Percentiles rank a stretch among this genome's conserved stretches.
Evolutionary conservation across 1,284 basidiomycete genomes (phyloP).

Genomic region (Flammula alnicola): DNA sequence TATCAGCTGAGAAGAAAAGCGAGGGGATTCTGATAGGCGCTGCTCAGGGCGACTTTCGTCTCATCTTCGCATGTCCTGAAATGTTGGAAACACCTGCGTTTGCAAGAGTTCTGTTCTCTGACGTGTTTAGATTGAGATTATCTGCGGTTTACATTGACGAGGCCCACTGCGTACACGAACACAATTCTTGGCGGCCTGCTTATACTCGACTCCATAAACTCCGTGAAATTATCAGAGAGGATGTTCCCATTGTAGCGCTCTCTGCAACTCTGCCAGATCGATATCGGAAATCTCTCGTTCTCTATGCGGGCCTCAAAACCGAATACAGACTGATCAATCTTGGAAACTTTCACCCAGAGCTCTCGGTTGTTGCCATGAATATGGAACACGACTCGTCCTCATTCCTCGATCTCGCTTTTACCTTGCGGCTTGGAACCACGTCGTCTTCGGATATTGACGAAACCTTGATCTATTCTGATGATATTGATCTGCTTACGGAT

Average conservation of each 20-base stretch:
- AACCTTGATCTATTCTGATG: slow-evolving; percentile 23
- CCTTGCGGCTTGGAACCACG: slow-evolving; percentile 9
- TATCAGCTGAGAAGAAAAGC: too few species aligned
- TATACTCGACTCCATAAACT: slow-evolving; percentile 20
- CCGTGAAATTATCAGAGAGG: slow-evolving; percentile 15
- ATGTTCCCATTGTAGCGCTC: slow-evolving; percentile 21
- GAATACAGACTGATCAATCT: slow-evolving; percentile 25
- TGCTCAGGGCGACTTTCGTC: too few species aligned
- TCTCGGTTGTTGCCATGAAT: slow-evolving; percentile 19
- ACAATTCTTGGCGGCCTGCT: slow-evolving; percentile 17
- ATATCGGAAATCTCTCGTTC: slow-evolving; percentile 18
- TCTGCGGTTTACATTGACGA: slow-evolving; percentile 29
- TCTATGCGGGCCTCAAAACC: slow-evolving; percentile 14
- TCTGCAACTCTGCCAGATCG: slow-evolving; percentile 24
- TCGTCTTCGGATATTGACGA: slow-evolving; percentile 5
- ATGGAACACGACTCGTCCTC: slow-evolving; percentile 17
- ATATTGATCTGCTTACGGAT: slow-evolving; percentile 22
- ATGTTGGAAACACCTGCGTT: too few species aligned
- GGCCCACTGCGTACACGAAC: slow-evolving; percentile 23
- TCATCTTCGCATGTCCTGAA: too few species aligned
- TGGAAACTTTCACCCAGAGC: slow-evolving; percentile 26
- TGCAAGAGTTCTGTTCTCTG: too few species aligned
- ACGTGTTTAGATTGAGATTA: too few species aligned
- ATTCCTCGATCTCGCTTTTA: slow-evolving; percentile 24
- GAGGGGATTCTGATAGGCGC: too few species aligned